Base-by-base conservation (phyloP, 2,329 filamentous ascomycete species). In the Paecilomyces fulvus region DNA sequence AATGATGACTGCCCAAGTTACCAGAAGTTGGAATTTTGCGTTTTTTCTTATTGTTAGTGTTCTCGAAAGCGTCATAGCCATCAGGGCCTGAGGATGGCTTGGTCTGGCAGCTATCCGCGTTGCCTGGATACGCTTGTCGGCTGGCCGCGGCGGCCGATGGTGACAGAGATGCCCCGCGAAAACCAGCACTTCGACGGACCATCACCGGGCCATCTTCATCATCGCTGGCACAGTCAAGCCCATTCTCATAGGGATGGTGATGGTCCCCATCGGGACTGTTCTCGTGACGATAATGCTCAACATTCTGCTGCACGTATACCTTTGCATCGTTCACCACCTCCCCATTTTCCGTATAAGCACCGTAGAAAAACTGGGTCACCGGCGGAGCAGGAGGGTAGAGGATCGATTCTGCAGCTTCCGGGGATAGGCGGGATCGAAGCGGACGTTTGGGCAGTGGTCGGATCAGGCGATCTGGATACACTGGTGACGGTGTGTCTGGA, bases 1-100 rank as follows among this genome's bases (percentile, higher is more conserved):
- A 77, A 60, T 84, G 79, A 66, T 84, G 82, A 60, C 79, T 74
- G 55, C 76, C 82, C 12, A 85, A 79, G 65, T 89, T 88, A 17
- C 89, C 88, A 9, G 90, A 90, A 0, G 91, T 91, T 0, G 94
- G 94, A 37, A 99, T 97, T 75, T 99, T 99, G 63, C 94, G 84
- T 74, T 99, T 97, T 79, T 97, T 99, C 75, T 99, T 99, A 71
- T 99, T 99, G 72, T 96, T 97, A 33, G 90, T 95, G 67, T 97
- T 97, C 73, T 99, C 94, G 66, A 96, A 95, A 6, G 90, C 94
- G 72, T 99, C 94, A 71, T 97, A 97, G 12, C 92, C 91, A 70
- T 97, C 92, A 10, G 87, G 88, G 3, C 86, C 80, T 23, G 86
- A 85, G 11, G 89, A 90, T 49, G 81, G 81, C 52, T 86, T 73